Conservation (phyloP, 1,139 yeast genomes). For the Kurtzmaniella quercitrusa region DNA sequence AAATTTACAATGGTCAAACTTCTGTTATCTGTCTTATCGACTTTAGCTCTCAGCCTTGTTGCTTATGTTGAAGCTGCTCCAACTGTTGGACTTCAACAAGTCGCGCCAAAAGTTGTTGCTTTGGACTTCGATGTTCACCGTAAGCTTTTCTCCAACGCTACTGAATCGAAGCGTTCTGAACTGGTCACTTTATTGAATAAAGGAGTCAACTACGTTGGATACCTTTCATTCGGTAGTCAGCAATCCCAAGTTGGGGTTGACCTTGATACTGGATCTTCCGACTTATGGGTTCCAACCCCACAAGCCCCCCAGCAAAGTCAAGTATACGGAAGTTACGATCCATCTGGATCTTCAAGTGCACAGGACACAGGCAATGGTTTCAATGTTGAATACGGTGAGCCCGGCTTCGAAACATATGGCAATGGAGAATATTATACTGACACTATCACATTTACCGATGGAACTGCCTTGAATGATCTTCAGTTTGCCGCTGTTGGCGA, state of each 20-base stretch:
- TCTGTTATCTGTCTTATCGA: background rate
- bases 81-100: constrained; percentile 4
- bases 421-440: background rate
- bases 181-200: background rate
- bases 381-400: constrained; percentile 9
- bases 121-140: constrained; percentile 6
- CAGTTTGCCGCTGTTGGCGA: constrained; percentile 6
- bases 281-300: constrained; percentile 19
- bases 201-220: background rate
- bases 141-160: background rate
- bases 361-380: constrained; percentile 3
- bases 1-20: background rate
- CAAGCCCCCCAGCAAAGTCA: background rate
- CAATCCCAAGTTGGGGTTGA: constrained; percentile 15
- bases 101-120: constrained; percentile 7
- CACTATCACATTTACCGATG: constrained; percentile 1
- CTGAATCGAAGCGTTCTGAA: background rate
- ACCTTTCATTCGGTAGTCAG: constrained; percentile 16
- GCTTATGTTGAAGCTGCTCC: background rate
- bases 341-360: constrained; percentile 8
- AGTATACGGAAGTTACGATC: constrained; percentile 4
- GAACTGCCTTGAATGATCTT: background rate
- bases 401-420: background rate
- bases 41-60: background rate
- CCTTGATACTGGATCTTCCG: constrained; percentile 28